Evolutionary conservation across 768 basidiomycete genomes (phyloP), one percentile per base, ranked within the genome.

Genomic region (Porpolomopsis calyptriformis): DNA sequence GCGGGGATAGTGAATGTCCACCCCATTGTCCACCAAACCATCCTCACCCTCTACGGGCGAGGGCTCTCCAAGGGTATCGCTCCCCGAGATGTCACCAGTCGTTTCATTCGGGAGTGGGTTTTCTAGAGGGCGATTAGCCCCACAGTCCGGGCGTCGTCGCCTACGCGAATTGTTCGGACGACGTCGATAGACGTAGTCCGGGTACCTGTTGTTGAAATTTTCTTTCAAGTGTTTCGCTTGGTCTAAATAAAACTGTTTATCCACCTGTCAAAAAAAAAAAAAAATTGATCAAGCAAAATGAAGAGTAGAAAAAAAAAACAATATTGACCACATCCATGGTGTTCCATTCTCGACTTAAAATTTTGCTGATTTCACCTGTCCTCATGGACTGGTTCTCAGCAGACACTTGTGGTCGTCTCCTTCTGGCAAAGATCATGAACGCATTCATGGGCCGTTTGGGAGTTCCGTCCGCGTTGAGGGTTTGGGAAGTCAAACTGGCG

Each of bases 401-500:
- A 6, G 84, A 79, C 26, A 91, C 85, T 61, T 91, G 84, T 14
- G 87, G 87, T 35, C 87, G 69, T 47, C 87, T 73, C 43, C 81
- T 74, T 19, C 87, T 77, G 50, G 88, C 87, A 55, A 89, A 91
- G 49, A 91, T 90, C 87, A 91, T 90, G 68, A 91, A 91, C 18
- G 87, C 87, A 61, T 91, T 91, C 87, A 91, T 90, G 26, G 87
- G 87, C 10, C 87, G 79, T 60, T 89, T 89, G 20, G 87, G 87
- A 39, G 86, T 89, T 22, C 87, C 87, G 54, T 91, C 87, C 1
- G 84, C 72, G 60, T 91, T 91, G 47, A 90, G 73, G 11, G 84
- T 80, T 62, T 90, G 87, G 3, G 76, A 77, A 16, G 80, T 89
- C 59, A 88, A 63, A 2, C 80, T 65, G 29, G 57, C 47, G 45